These are phyloP conservation scores for Kwoniella sp. DNA, from an alignment of 768 basidiomycete genomes.

Conservation along the genomic window DNA sequence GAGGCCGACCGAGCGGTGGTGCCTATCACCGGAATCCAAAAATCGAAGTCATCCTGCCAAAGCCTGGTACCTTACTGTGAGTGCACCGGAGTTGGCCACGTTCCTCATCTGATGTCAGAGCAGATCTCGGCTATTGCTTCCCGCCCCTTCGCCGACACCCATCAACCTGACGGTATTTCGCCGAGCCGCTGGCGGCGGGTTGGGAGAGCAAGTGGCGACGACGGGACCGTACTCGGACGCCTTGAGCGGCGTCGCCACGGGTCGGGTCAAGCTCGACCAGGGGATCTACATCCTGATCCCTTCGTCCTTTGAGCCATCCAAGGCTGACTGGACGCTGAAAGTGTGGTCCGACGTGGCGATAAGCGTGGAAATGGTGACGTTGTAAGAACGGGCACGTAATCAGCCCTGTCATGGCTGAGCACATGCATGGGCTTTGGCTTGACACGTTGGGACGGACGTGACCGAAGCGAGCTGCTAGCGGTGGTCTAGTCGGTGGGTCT, in stretches of 20 bases:
- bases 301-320: slow-evolving; percentile 65
- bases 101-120: not conserved
- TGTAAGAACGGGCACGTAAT: too few relatives aligned
- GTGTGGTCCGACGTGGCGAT: slow-evolving; percentile 35
- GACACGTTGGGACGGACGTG: too few relatives aligned
- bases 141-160: slow-evolving; percentile 18
- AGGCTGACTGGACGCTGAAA: slow-evolving; percentile 53
- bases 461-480: too few relatives aligned
- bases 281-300: slow-evolving; percentile 72
- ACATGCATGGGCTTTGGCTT: too few relatives aligned
- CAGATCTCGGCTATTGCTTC: slow-evolving; percentile 34
- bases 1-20: slow-evolving; percentile 64
- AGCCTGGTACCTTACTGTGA: slow-evolving; percentile 25
- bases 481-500: too few relatives aligned
- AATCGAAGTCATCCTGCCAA: slow-evolving; percentile 56
- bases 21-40: slow-evolving; percentile 66
- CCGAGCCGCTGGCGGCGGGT: slow-evolving; percentile 52
- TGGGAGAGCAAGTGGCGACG: slow-evolving; percentile 55
- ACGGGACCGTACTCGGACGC: slow-evolving; percentile 78
- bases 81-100: not conserved
- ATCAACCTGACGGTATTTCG: slow-evolving; percentile 46
- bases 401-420: too few relatives aligned
- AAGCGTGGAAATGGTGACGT: slow-evolving; percentile 9
- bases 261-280: slow-evolving; percentile 54
- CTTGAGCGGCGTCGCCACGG: slow-evolving; percentile 63